Percentiles rank a stretch among this genome's conserved stretches.
These are phyloP conservation scores for Jimgerdemannia flammicorona DNA, from an alignment of 192 early-diverging fungal genomes.

Conservation along the genomic window DNA sequence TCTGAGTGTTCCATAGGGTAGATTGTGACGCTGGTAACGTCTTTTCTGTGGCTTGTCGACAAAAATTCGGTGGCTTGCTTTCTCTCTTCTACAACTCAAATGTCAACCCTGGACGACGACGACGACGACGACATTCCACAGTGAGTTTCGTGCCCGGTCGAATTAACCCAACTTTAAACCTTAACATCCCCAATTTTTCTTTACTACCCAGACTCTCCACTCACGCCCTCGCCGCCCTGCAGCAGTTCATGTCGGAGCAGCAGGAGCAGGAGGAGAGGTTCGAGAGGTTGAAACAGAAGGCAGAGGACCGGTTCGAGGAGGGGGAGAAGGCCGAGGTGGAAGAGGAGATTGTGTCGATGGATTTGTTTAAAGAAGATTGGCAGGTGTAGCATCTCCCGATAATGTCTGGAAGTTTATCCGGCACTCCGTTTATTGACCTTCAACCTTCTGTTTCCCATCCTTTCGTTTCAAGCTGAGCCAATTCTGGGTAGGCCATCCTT, in stretches of 20 bases:
- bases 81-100: neutral
- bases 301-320: conserved; percentile 41
- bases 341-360: conserved; percentile 46
- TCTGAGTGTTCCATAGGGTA: neutral
- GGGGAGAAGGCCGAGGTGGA: conserved; percentile 28
- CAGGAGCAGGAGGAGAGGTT: conserved; percentile 58
- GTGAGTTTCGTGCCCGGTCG: neutral
- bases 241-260: conserved; percentile 65
- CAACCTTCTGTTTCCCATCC: conserved; percentile 1
- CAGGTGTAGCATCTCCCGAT: conserved; percentile 55
- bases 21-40: neutral
- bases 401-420: neutral
- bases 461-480: conserved; percentile 30
- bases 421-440: neutral
- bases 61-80: neutral
- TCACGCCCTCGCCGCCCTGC: conserved; percentile 51
- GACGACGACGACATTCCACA: neutral
- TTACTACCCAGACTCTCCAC: conserved; percentile 36
- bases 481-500: conserved; percentile 41
- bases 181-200: too few relatives aligned
- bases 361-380: conserved; percentile 77
- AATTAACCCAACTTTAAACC: too few relatives aligned
- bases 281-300: conserved; percentile 50
- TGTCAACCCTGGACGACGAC: neutral
- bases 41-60: neutral